These are phyloP conservation scores for Talaromyces wortmannii DNA, from an alignment of 495 filamentous ascomycete species.

Conservation along the genomic window DNA sequence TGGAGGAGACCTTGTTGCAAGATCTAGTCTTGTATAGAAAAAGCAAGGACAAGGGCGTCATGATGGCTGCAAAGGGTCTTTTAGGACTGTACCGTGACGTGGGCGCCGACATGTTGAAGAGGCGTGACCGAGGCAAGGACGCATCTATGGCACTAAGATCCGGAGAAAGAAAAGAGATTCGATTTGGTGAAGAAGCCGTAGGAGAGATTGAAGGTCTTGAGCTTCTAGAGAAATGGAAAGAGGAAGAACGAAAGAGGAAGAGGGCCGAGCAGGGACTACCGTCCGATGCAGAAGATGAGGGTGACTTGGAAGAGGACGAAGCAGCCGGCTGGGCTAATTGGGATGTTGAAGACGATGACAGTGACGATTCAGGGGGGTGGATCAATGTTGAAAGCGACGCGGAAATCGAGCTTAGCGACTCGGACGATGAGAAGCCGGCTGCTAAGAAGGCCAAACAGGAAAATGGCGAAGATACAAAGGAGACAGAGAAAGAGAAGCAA, in stretches of 20 bases:
- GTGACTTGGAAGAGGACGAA: constrained; percentile 51
- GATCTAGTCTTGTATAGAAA: constrained; percentile 94
- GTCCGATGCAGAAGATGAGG: constrained; percentile 47
- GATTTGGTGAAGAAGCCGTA: constrained; percentile 70
- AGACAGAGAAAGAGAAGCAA: constrained; percentile 5
- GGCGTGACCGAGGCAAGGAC: constrained; percentile 85
- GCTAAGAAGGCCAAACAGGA: constrained; percentile 51
- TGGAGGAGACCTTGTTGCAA: constrained; percentile 92
- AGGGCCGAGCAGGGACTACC: constrained; percentile 56
- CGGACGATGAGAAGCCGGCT: constrained; percentile 57
- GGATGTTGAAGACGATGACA: constrained; percentile 77
- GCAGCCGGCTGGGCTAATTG: constrained; percentile 71
- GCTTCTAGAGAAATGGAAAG: constrained; percentile 87
- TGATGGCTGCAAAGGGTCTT: constrained; percentile 93
- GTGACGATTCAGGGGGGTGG: constrained; percentile 81
- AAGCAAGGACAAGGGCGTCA: constrained; percentile 94
- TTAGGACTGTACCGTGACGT: constrained; percentile 87
- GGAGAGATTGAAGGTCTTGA: constrained; percentile 92
- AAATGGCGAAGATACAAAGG: constrained; percentile 11
- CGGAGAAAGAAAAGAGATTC: constrained; percentile 60
- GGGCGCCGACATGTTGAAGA: constrained; percentile 80
- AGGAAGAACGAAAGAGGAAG: constrained; percentile 72
- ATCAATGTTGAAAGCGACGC: constrained; percentile 82
- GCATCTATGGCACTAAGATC: constrained; percentile 75
- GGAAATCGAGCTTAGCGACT: constrained; percentile 70